These are phyloP conservation scores for Pholiota conissans DNA, from an alignment of 768 basidiomycete species.

Conservation along the genomic window DNA sequence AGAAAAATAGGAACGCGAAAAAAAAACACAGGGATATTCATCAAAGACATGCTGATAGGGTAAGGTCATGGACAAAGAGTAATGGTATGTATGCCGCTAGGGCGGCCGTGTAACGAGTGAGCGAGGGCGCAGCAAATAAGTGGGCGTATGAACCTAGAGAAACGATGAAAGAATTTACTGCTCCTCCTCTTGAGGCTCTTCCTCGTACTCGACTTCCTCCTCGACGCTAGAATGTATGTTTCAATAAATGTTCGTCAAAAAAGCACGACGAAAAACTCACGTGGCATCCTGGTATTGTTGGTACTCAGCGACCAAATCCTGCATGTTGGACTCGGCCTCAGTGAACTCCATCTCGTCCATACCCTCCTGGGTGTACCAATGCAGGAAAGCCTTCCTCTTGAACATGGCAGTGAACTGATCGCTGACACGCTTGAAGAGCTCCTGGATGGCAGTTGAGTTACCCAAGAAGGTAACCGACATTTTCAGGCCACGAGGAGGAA, in stretches of 20 bases:
- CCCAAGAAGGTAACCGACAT: conserved; percentile 98
- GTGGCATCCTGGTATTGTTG: conserved; percentile 96
- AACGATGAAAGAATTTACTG: conserved; percentile 26
- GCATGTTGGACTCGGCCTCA: conserved; percentile 99
- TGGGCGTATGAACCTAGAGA: conserved; percentile 14
- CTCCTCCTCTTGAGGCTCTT: conserved; percentile 70
- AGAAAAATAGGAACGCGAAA: conserved; percentile 22
- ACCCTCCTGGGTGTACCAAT: conserved; percentile 99
- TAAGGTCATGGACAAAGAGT: conserved; percentile 24
- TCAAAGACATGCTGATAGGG: conserved; percentile 37
- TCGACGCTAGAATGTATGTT: conserved; percentile 55
- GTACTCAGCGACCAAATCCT: conserved; percentile 97
- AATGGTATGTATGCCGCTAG: conserved; percentile 15
- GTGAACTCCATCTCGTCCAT: conserved; percentile 99
- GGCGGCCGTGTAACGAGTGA: conserved; percentile 1
- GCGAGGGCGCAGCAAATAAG: conserved; percentile 11
- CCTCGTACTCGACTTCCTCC: conserved; percentile 89
- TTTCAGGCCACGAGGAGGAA: conserved; percentile 92
- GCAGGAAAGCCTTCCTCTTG: conserved; percentile 97
- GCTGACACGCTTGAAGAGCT: conserved; percentile 97
- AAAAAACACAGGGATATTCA: conserved; percentile 28
- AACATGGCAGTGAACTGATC: conserved; percentile 99
- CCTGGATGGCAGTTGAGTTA: conserved; percentile 96
- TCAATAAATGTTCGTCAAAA: neutral
- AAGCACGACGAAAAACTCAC: conserved; percentile 47